Percentiles rank a stretch among this genome's conserved stretches.
Conservation (phyloP, 495 filamentous ascomycete species). For the Penicillium chermesinum region DNA sequence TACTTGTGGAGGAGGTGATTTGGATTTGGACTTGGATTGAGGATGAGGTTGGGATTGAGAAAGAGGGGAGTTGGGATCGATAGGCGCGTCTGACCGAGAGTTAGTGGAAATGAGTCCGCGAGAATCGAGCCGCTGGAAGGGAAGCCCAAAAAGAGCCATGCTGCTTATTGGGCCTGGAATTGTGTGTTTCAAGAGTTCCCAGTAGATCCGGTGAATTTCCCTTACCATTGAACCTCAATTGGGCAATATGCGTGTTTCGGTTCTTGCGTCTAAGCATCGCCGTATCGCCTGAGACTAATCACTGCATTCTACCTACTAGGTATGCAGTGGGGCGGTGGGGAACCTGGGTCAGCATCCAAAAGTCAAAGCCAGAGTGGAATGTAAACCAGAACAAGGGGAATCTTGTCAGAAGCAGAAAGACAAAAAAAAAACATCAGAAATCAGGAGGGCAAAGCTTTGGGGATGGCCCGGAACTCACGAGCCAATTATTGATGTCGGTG, state of each 20-base stretch:
- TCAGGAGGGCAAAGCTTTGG: not conserved
- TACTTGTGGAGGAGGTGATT: slow-evolving; percentile 27
- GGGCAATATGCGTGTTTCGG: slow-evolving; percentile 24
- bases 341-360: not conserved
- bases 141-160: slow-evolving; percentile 7
- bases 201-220: too few relatives aligned
- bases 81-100: not conserved
- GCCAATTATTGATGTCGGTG: not conserved
- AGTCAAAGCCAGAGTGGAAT: not conserved
- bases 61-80: too few relatives aligned
- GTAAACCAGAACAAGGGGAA: not conserved
- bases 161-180: too few relatives aligned
- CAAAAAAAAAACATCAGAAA: not conserved
- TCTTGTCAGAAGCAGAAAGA: not conserved
- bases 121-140: slow-evolving; percentile 10
- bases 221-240: slow-evolving; percentile 22
- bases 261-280: slow-evolving; percentile 30
- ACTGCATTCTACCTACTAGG: slow-evolving; percentile 16
- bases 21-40: not conserved
- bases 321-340: not conserved
- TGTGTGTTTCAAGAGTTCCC: too few relatives aligned
- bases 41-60: not conserved
- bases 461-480: not conserved
- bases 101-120: not conserved
- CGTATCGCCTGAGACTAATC: slow-evolving; percentile 12